A percentile compares a stretch with the other conserved stretches of the same genome.
Evolutionary conservation across 805 yeast genomes (phyloP).

Genomic region (Hanseniaspora opuntiae): DNA sequence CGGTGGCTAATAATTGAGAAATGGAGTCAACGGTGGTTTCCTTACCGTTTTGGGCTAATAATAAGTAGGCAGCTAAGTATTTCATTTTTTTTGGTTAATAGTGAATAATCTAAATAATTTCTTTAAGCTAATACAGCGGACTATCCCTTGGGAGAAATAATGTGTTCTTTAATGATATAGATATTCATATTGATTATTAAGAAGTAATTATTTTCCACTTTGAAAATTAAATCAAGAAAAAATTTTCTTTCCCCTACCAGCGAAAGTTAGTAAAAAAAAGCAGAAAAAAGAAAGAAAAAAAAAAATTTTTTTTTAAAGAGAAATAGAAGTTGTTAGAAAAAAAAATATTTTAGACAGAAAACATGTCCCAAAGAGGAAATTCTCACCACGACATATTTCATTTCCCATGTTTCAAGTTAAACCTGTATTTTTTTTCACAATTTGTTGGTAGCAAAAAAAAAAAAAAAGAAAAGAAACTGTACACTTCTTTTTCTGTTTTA

Average conservation of each 20-base stretch:
- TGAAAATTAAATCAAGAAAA: too few relatives aligned
- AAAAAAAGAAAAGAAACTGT: neutral
- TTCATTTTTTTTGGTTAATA: constrained; percentile 37
- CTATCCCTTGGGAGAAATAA: constrained; percentile 24
- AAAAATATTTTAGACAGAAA: neutral
- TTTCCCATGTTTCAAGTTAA: neutral
- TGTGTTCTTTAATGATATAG: neutral
- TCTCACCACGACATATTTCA: neutral
- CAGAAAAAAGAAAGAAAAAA: neutral
- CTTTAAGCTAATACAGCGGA: constrained; percentile 24
- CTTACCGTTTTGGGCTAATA: constrained; percentile 79
- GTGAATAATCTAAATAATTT: constrained; percentile 22
- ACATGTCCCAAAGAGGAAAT: neutral
- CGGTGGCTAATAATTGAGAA: constrained; percentile 56
- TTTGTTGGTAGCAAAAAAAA: neutral
- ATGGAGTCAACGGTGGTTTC: constrained; percentile 62
- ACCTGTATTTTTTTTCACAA: too few relatives aligned
- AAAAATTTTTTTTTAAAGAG: neutral
- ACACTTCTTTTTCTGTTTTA: too few relatives aligned
- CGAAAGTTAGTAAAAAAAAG: too few relatives aligned
- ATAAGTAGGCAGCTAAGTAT: constrained; percentile 87
- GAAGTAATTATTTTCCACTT: neutral
- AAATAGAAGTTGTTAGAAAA: neutral
- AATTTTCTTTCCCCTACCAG: neutral
- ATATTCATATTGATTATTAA: neutral